Evolutionary conservation across 352 stramenopile genomes (phyloP), one percentile per base, ranked within the genome.

Genomic region (Globisporangium camurandrum): DNA sequence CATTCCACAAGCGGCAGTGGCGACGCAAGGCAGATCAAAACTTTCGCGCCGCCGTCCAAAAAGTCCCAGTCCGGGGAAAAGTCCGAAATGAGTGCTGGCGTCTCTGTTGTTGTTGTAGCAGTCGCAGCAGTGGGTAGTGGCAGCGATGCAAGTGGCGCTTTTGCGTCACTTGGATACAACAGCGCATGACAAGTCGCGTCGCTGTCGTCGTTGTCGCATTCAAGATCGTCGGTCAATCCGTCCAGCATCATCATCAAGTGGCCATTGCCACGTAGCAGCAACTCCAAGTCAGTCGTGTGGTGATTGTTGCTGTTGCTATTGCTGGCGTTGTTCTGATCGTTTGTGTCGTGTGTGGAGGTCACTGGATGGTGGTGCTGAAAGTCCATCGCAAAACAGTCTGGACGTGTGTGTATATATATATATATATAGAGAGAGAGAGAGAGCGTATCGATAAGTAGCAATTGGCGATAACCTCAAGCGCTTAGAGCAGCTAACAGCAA

Each of bases 31-130:
- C 83, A 94, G 16, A 94, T 77, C n/a, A 94, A 51, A 19, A 94
- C 66, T 55, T 94, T 94, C 19, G 83, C 78, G 19, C 83, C 83
- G 19, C 83, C 83, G 14, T 76, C 51, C 43, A 61, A 49, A 50
- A 88, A 88, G 52, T 92, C 83, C 83, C 83, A 94, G 28, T 89
- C 80, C 3, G 83, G 83, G 3, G 83, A 91, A 49, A 88, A 93
- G 49, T 93, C 83, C 1, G 74, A 85, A 27, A 93, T 90, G 39
- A 71, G 58, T 14, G 80, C 51, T 28, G 63, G 46, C n/a, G 63
- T 56, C 44, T 72, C 70, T 62, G 24, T 61, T 57, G 17, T 36
- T 38, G 10, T 39, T n/a, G 7, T n/a, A 20, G 10, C 38, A 31
- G 8, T 17, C 11, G 11, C n/a, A 20, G 33, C 33, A 19, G 6